These are phyloP conservation scores for Anthoceros angustus DNA, from an alignment of 225 moss, liverwort and hornwort species.

Conservation along the genomic window DNA sequence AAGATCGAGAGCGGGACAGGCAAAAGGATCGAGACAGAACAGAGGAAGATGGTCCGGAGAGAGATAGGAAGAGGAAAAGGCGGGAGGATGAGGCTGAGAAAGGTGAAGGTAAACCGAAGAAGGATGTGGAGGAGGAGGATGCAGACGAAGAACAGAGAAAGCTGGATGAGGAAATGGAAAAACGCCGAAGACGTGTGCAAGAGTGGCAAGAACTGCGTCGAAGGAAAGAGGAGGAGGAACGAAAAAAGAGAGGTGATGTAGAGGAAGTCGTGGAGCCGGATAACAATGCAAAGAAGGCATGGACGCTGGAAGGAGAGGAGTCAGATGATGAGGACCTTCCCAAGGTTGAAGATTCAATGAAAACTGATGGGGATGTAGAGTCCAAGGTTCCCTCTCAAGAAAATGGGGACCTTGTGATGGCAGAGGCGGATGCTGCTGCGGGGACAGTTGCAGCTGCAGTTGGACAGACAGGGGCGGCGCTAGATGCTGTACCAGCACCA, in stretches of 20 bases:
- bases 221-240: slow-evolving; percentile 87
- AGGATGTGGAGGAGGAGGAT: slow-evolving; percentile 58
- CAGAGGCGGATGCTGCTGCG: slow-evolving; percentile 37
- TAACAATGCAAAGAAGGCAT: slow-evolving; percentile 52
- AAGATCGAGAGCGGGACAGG: slow-evolving; percentile 31
- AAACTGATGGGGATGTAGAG: neutral
- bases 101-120: slow-evolving; percentile 33
- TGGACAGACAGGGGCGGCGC: neutral
- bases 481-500: neutral
- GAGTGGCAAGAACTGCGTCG: slow-evolving; percentile 96
- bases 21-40: slow-evolving; percentile 32
- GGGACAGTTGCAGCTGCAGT: slow-evolving; percentile 2
- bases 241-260: slow-evolving; percentile 46
- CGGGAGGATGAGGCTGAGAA: slow-evolving; percentile 53
- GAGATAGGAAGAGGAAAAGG: slow-evolving; percentile 66
- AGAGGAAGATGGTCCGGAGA: slow-evolving; percentile 30
- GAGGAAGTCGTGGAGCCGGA: slow-evolving; percentile 31
- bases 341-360: slow-evolving; percentile 23
- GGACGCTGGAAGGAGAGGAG: slow-evolving; percentile 96
- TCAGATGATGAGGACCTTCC: slow-evolving; percentile 73
- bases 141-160: slow-evolving; percentile 89
- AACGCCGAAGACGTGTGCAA: slow-evolving; percentile 83
- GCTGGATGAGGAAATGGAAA: slow-evolving; percentile 91
- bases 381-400: slow-evolving; percentile 60
- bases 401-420: slow-evolving; percentile 90